Base-by-base conservation (phyloP, 73 alveolate genomes). In the Blepharisma stoltei region DNA sequence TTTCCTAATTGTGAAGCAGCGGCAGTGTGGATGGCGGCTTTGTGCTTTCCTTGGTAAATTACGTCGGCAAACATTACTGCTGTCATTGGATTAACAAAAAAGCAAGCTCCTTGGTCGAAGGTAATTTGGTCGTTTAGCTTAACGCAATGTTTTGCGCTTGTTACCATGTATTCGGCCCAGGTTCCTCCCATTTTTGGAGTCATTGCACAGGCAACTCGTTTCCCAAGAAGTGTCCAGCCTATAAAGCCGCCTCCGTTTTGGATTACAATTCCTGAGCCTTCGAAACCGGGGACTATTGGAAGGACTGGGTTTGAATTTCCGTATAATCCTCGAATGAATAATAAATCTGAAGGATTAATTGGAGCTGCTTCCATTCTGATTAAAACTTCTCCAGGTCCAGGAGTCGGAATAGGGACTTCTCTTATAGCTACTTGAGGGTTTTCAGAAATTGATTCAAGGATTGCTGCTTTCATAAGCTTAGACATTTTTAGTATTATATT, bases 211-310 rank as follows among this genome's bases (percentile, higher is more conserved):
- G 96, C 91, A 43, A 93, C 98, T 76, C 90, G 81, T 78, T 93
- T 93, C 6, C 98, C 98, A 32, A 77, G 85, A 20, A 93, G 77
- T 7, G 81, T 82, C 98, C 98, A 93, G 54, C 90, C 97, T 41
- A 84, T 45, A 20, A 90, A 18, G 46, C 98, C 98, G 18, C 98
- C 98, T 27, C 98, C 98, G 54, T 81, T 53, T 7, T 86, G 71
- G 46, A 89, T 77, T 8, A 89, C 96, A 23, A 94, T 89, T 14
- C 96, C 96, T 8, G 89, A 70, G 2, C 90, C 96, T 68, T 89
- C 96, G 80, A 86, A 83, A 0, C 96, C 96, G 11, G 96, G 94
- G 23, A 71, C 78, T 0, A 73, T n/a, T 21, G 96, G 96, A 75
- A 48, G 83, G 6, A 53, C 73, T 21, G 70, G 81, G 47, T 47